Base-by-base conservation (phyloP, 2,329 filamentous ascomycete genomes). In the Mollisiaceae sp. region DNA sequence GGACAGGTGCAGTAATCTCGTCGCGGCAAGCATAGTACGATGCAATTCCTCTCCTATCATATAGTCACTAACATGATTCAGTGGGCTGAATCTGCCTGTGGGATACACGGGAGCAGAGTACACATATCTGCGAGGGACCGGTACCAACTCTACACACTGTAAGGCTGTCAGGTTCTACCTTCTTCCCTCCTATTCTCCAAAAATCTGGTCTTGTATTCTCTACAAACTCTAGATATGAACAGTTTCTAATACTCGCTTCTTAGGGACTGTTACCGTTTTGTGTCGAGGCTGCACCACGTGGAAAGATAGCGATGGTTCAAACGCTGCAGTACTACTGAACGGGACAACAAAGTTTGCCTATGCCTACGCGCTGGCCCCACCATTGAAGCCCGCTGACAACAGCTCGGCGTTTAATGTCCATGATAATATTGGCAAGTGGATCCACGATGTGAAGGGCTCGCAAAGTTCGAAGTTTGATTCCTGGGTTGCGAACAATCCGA, bases 1-100 rank as follows among this genome's bases (percentile, higher is more conserved):
- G 63, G 14, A 65, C 57, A 12, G 62, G 58, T 27, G 66, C 63
- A 9, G 47, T 62, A 0, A 55, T 64, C 0, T 70, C 68, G 5
- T 64, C 68, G 4, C 63, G 66, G 8, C 65, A 64, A 57, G 66
- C 66, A 35, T 66, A 63, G 68, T 70, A 64, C 22, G 60, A 24
- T 50, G 27, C n/a, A 45, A 9, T 35, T 35, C 2, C 27, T 12
- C 32, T 63, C n/a, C 5, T n/a, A 4, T 2, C 2, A 15, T 15
- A 11, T n/a, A 9, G 55, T 41, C 2, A 57, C 65, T 65, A 4
- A 67, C 52, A 38, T 9, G 15, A 8, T 36, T 8, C 43, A 67
- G 62, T 47, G 65, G 59, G 9, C n/a, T 64, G 22, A 64, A 54
- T 38, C 62, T 65, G 14, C 66, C 66, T 22, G 18, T 27, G 22